These are phyloP conservation scores for Yamadazyma paraphyllophila DNA, from an alignment of 805 yeast genomes.

Conservation along the genomic window DNA sequence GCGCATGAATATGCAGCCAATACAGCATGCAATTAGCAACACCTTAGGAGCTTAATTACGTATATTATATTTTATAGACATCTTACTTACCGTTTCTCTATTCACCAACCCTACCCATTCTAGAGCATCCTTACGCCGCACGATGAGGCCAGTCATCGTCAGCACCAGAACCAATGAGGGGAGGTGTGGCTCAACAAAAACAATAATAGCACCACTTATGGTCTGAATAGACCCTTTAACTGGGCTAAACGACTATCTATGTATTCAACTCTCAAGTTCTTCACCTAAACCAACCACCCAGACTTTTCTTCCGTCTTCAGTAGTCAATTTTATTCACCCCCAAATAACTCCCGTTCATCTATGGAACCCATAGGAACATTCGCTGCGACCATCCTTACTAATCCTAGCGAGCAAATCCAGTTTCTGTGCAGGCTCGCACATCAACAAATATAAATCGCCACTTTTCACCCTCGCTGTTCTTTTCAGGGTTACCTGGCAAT, in stretches of 20 bases:
- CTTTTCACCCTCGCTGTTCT: background rate
- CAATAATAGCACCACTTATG: background rate
- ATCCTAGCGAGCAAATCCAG: constrained; percentile 1
- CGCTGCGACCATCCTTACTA: constrained; percentile 5
- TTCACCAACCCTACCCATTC: too few species aligned
- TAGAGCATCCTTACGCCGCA: background rate
- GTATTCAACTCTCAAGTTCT: background rate
- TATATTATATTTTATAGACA: too few species aligned
- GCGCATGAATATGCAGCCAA: too few species aligned
- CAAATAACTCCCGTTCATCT: background rate
- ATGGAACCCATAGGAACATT: constrained; percentile 8
- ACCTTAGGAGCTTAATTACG: too few species aligned
- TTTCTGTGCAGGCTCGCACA: constrained; percentile 4
- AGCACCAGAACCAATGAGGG: too few species aligned
- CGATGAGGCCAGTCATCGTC: background rate
- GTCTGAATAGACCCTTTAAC: background rate
- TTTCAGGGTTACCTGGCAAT: background rate
- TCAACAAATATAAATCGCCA: constrained; percentile 11
- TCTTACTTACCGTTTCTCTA: too few species aligned
- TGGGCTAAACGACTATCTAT: too few species aligned
- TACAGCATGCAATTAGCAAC: too few species aligned
- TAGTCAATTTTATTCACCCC: background rate
- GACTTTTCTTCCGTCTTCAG: background rate
- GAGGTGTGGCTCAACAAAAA: background rate
- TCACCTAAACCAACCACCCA: too few species aligned